phyloP scores from a whole-genome alignment of 1,139 yeast genomes.

The Zygosaccharomyces sapae region DNA sequence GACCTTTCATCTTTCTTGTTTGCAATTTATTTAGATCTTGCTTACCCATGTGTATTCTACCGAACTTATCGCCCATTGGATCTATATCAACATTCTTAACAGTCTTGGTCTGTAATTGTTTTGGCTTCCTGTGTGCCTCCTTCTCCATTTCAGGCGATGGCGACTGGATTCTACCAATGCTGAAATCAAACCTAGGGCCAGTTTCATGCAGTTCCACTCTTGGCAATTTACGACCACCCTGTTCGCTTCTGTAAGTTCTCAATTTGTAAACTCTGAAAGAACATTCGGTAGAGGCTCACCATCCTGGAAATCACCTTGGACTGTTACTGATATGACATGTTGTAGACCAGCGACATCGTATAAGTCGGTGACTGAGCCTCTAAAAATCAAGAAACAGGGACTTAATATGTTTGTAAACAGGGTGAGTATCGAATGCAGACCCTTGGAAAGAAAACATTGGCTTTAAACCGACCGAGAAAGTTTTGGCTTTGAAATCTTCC shows the following conservation, averaged over 20 bases:
- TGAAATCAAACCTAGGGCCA: constrained; percentile 94
- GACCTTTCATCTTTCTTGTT: constrained; percentile 98
- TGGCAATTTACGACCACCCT: constrained; percentile 63
- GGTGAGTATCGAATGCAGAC: constrained; percentile 83
- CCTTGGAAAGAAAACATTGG: constrained; percentile 96
- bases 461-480: constrained; percentile 84
- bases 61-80: constrained; percentile 92
- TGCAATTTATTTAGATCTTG: constrained; percentile 88
- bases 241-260: constrained; percentile 76
- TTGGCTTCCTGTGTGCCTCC: constrained; percentile 81
- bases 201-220: constrained; percentile 91
- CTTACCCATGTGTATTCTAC: constrained; percentile 91
- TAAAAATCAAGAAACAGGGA: constrained; percentile 85
- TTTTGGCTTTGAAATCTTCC: constrained; percentile 71
- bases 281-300: constrained; percentile 75
- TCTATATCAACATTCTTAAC: constrained; percentile 90
- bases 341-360: constrained; percentile 96
- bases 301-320: constrained; percentile 68
- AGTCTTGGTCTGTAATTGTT: constrained; percentile 72
- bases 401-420: constrained; percentile 79
- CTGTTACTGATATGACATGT: constrained; percentile 78
- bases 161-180: constrained; percentile 80
- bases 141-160: constrained; percentile 87
- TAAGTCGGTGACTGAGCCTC: constrained; percentile 78
- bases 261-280: constrained; percentile 87